Evolutionary conservation across 192 early-diverging fungal species (phyloP), one percentile per base, ranked within the genome.

Genomic region (Coemansia sp.): DNA sequence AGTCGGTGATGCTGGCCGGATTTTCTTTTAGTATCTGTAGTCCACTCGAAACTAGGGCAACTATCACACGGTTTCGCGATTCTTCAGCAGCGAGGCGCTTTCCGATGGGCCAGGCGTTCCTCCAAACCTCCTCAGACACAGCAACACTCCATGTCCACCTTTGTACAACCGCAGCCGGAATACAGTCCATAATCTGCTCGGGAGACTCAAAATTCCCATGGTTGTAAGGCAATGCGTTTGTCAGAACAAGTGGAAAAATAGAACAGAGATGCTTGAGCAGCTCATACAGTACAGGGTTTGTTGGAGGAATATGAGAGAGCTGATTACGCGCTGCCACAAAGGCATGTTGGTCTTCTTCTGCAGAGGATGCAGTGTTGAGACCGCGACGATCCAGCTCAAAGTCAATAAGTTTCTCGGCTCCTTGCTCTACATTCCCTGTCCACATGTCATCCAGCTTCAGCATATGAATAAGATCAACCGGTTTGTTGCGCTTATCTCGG

Each of bases 391-490:
- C 94, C 11, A 97, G 77, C 68, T 94, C 90, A 48, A 97, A 68
- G 69, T 96, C 95, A 40, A 92, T 86, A 39, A 86, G 84, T 43
- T 85, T 77, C 68, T 97, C 93, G 15, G 84, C 65, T 13, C 93
- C 93, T n/a, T 88, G 74, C 15, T 89, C 82, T 62, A 90, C 88
- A 40, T 78, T 65, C 47, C 93, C 94, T 32, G 84, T 87, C 63
- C 87, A 83, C 13, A 71, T 69, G 47, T 89, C 76, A 77, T 97
- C 95, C 67, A 97, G 71, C 87, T 89, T 91, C 13, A 97, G 62
- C 48, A 87, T 75, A 66, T 94, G 93, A 16, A 94, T 89, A 13
- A 98, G 68, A 63, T 96, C 92, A 6, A 95, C 85, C 1, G 92
- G 88, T 67, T 94, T 95, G 77, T 96, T 96, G 40, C 87, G 76